Percentiles rank a stretch among this genome's conserved stretches.
Conservation (phyloP, 257 asterid genomes). For the Capsicum chinense region DNA sequence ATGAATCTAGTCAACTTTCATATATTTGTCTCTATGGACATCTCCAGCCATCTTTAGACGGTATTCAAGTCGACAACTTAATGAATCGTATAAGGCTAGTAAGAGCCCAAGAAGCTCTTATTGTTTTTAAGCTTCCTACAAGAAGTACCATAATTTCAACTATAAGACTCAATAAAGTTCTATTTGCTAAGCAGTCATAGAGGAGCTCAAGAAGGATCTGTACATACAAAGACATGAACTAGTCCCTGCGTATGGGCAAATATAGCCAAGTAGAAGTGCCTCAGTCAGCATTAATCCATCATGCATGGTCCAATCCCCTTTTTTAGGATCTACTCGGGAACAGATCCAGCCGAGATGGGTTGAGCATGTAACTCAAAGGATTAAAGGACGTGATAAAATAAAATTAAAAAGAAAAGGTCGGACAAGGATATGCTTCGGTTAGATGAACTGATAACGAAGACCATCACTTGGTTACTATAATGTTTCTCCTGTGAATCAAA, state of each 20-base stretch:
- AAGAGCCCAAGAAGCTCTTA: neutral
- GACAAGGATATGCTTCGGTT: neutral
- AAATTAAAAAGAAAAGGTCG: neutral
- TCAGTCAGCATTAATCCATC: neutral
- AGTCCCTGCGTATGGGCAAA: neutral
- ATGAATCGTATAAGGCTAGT: neutral
- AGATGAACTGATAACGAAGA: neutral
- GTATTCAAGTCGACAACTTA: conserved; percentile 21
- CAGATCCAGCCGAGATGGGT: neutral
- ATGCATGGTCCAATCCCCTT: neutral
- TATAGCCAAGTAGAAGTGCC: neutral
- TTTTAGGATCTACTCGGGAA: neutral
- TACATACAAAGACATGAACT: neutral
- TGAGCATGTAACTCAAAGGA: neutral
- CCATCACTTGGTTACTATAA: neutral
- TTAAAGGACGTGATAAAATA: neutral
- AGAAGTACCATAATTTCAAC: neutral
- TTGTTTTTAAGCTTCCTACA: neutral
- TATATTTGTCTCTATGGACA: neutral
- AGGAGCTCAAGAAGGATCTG: neutral
- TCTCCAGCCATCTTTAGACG: neutral
- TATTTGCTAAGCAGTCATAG: neutral
- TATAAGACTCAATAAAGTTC: neutral
- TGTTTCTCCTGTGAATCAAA: neutral
- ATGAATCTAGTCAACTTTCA: neutral